phyloP scores from a whole-genome alignment of 306 rosid genomes.

The Glycyrrhiza uralensis region DNA sequence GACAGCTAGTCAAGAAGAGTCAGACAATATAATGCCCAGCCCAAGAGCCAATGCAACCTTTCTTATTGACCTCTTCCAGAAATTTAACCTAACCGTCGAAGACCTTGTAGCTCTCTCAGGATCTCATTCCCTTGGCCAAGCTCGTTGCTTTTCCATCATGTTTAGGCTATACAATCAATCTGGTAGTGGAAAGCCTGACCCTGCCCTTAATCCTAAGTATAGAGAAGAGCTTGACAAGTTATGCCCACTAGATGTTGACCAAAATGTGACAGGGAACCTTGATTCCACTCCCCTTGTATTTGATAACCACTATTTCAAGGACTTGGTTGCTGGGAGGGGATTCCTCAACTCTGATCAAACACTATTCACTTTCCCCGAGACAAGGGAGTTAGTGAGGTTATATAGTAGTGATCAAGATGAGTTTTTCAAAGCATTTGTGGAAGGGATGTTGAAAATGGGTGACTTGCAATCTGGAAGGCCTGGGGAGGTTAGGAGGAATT shows the following conservation, averaged over 20 bases:
- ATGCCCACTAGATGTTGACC: constrained; percentile 65
- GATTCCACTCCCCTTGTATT: constrained; percentile 72
- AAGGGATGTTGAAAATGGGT: constrained; percentile 84
- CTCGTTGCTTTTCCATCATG: constrained; percentile 87
- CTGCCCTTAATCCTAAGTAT: constrained; percentile 49
- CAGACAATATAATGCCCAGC: constrained; percentile 75
- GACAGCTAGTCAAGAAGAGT: constrained; percentile 60
- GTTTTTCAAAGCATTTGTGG: constrained; percentile 59
- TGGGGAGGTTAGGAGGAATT: constrained; percentile 76
- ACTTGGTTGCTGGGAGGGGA: constrained; percentile 74
- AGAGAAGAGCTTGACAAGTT: constrained; percentile 50
- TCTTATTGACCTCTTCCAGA: constrained; percentile 60
- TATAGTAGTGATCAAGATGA: constrained; percentile 40
- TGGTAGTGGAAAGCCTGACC: constrained; percentile 71
- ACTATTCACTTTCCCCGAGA: constrained; percentile 47
- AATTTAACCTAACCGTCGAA: constrained; percentile 43
- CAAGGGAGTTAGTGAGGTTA: constrained; percentile 43
- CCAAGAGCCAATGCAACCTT: constrained; percentile 75
- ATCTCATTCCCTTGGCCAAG: constrained; percentile 82
- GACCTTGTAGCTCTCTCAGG: constrained; percentile 90
- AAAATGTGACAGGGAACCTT: constrained; percentile 65
- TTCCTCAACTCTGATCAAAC: constrained; percentile 85
- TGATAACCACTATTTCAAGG: constrained; percentile 89
- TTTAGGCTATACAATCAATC: constrained; percentile 85
- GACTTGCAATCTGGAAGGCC: constrained; percentile 62